phyloP scores from a whole-genome alignment of 2,329 filamentous ascomycete species.

The Cladophialophora yegresii region DNA sequence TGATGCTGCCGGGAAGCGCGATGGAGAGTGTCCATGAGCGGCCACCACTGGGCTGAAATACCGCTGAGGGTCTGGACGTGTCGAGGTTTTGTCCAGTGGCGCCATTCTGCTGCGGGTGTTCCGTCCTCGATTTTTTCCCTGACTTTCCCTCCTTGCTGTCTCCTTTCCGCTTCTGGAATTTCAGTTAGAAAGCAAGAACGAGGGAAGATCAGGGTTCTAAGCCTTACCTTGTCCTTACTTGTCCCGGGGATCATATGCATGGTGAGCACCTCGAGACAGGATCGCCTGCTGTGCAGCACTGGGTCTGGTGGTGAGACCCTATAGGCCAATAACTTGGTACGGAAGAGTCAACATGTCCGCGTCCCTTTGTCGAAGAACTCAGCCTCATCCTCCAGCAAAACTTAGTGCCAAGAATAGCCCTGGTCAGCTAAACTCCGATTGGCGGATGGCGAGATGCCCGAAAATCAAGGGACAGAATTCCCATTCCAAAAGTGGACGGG shows the following conservation, averaged over 20 bases:
- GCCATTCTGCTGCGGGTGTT: background rate
- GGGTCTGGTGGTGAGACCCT: background rate
- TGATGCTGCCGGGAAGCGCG: conserved; percentile 75
- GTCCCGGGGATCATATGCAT: conserved; percentile 4
- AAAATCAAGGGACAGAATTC: conserved; percentile 14
- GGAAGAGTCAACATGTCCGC: background rate
- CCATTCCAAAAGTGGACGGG: conserved; percentile 9
- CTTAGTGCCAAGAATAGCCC: conserved; percentile 16
- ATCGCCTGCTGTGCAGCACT: background rate
- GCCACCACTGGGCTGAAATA: conserved; percentile 66
- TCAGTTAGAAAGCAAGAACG: background rate
- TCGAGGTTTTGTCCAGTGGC: conserved; percentile 44
- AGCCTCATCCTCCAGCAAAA: conserved; percentile 17
- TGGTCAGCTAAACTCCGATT: conserved; percentile 4
- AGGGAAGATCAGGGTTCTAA: background rate
- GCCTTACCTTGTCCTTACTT: conserved; percentile 25
- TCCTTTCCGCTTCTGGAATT: conserved; percentile 24
- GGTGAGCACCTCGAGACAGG: background rate
- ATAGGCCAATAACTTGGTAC: background rate
- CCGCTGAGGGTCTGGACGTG: conserved; percentile 67
- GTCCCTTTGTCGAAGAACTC: conserved; percentile 9
- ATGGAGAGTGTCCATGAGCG: conserved; percentile 74
- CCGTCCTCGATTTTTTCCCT: conserved; percentile 8
- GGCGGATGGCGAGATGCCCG: background rate
- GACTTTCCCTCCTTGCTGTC: conserved; percentile 16